Base-by-base conservation (phyloP, 2,329 filamentous ascomycete genomes). In the Anisogramma anomala region DNA sequence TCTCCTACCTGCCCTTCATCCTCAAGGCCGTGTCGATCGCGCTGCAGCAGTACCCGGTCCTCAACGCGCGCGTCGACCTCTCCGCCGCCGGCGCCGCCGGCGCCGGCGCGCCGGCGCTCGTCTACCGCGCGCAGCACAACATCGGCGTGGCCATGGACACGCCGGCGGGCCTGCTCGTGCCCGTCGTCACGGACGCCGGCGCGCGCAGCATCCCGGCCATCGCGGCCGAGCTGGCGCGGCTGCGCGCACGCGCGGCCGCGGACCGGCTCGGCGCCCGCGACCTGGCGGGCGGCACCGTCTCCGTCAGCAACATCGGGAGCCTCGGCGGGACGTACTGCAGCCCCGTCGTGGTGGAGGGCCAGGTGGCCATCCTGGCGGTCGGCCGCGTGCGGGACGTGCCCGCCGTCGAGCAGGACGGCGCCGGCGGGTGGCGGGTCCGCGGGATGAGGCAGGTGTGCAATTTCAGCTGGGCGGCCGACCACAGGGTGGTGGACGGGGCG, bases 101-200 rank as follows among this genome's bases (percentile, higher is more conserved):
- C 14, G 19, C 41, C 20, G 66, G 71, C 43, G 89, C 84, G 54
- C 87, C 89, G 0, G 72, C 74, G 25, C 70, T 98, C 3, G 67
- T 88, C 42, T 77, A 85, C 66, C 83, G 88, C 42, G 75, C 77
- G 39, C 79, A 84, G 55, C 91, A 98, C 70, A 94, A 98, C 62
- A 89, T 98, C 47, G 91, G 91, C 46, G 72, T 98, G 25, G 91
- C 91, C 43, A 91, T 98, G 73, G 91, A 98, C 61, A 94, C 89
- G 1, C 86, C 89, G 0, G 69, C 71, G 6, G 91, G 91, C 3
- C 76, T 98, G 1, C 65, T 98, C 7, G 91, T 98, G 3, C 91
- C 91, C 1, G 91, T 96, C 33, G 77, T 98, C 58, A 85, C 81
- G 57, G 79, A 93, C 57, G 86, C 94, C 32, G 80, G 80, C 46